phyloP scores from a whole-genome alignment of 2,329 filamentous ascomycete genomes.

The Aaosphaeria arxii region DNA sequence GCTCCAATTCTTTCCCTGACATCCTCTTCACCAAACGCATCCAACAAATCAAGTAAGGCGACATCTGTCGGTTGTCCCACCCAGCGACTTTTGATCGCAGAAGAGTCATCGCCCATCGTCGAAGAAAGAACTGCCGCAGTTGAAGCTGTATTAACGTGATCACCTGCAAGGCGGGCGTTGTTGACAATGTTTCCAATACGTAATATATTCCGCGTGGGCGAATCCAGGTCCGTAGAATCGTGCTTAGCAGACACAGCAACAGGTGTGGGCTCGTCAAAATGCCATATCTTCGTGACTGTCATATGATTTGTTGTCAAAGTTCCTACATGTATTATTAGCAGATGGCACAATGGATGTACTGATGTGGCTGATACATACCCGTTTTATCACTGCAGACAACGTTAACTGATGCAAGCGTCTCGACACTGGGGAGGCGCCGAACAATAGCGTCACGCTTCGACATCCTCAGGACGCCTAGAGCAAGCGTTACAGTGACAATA shows the following conservation, averaged over 20 bases:
- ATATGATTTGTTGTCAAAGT: conserved; percentile 97
- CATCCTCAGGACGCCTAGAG: conserved; percentile 94
- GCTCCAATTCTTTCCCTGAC: conserved; percentile 81
- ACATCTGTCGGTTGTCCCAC: conserved; percentile 96
- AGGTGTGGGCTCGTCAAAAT: conserved; percentile 66
- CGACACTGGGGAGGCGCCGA: conserved; percentile 90
- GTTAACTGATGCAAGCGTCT: conserved; percentile 97
- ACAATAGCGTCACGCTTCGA: conserved; percentile 94
- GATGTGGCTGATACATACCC: conserved; percentile 43
- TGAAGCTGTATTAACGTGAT: conserved; percentile 66
- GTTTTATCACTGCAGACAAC: conserved; percentile 99
- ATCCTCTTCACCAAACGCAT: conserved; percentile 88
- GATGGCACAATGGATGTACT: neutral
- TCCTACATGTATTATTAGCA: conserved; percentile 45
- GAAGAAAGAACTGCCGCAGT: conserved; percentile 83
- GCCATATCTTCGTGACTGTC: conserved; percentile 96
- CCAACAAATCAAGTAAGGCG: conserved; percentile 90
- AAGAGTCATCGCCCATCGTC: conserved; percentile 63
- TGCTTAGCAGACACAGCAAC: conserved; percentile 57
- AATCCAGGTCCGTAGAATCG: conserved; percentile 57
- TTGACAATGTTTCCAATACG: conserved; percentile 96
- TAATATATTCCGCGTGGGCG: conserved; percentile 75
- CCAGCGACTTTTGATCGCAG: conserved; percentile 80
- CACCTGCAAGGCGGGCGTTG: conserved; percentile 77
- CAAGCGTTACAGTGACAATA: conserved; percentile 95